Conservation (phyloP, 148 eudicot genomes). For the Rhododendron henanense region DNA sequence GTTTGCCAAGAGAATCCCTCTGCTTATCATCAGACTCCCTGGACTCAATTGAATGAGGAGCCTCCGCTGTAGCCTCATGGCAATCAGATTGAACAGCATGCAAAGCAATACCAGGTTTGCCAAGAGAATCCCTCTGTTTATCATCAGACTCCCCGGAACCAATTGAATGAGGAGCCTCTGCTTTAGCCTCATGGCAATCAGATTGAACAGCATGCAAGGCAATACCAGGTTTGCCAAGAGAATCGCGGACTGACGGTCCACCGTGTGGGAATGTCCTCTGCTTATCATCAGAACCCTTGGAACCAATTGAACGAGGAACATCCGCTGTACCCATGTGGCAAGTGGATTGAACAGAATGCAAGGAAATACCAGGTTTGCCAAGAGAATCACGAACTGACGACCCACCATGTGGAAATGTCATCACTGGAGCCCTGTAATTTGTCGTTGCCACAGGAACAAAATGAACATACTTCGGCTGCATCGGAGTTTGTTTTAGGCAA, state of each 20-base stretch:
- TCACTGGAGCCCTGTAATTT: background rate
- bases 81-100: conserved; percentile 1
- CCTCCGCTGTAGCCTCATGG: background rate
- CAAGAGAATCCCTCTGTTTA: background rate
- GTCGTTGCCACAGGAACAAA: background rate
- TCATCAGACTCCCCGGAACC: background rate
- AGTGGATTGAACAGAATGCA: background rate
- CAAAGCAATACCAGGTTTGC: background rate
- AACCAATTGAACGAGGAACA: background rate
- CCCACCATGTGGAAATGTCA: background rate
- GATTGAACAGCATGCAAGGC: background rate
- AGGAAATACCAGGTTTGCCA: background rate
- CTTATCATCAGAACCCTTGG: background rate
- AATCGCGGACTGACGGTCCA: background rate
- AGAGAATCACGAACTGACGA: background rate
- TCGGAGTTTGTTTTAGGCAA: background rate
- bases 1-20: background rate
- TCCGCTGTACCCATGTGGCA: background rate
- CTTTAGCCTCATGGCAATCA: background rate
- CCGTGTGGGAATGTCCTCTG: background rate
- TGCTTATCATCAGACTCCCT: background rate
- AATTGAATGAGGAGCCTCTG: background rate
- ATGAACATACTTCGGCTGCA: background rate
- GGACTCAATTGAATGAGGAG: background rate
- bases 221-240: background rate